Conservation (phyloP, 495 filamentous ascomycete genomes). For the Aspergillus panamensis region DNA sequence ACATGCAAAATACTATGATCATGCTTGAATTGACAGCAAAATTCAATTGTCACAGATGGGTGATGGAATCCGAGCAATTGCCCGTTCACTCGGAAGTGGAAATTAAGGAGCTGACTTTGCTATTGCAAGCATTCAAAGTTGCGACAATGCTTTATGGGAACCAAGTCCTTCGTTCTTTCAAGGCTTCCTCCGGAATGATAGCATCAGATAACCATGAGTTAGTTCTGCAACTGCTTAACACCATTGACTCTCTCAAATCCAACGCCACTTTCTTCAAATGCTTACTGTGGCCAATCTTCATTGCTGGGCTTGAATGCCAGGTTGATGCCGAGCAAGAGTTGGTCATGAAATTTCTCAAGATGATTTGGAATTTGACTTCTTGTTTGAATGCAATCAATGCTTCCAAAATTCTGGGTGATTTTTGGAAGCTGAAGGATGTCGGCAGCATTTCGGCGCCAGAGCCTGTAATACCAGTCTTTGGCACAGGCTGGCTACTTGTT, state of each 20-base stretch:
- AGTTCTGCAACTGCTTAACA: slow-evolving; percentile 32
- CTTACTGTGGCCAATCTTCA: slow-evolving; percentile 51
- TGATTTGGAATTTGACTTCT: slow-evolving; percentile 24
- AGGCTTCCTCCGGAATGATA: not conserved
- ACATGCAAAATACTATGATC: slow-evolving; percentile 4
- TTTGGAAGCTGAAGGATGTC: slow-evolving; percentile 25
- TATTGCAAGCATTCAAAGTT: slow-evolving; percentile 20
- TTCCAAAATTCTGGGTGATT: slow-evolving; percentile 26
- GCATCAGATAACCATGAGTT: slow-evolving; percentile 23
- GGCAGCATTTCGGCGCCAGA: not conserved
- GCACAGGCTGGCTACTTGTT: slow-evolving; percentile 15
- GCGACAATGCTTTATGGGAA: slow-evolving; percentile 20
- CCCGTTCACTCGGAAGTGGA: slow-evolving; percentile 6
- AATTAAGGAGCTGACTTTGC: slow-evolving; percentile 1
- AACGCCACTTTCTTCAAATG: slow-evolving; percentile 49
- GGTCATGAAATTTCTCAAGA: slow-evolving; percentile 17
- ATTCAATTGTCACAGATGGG: slow-evolving; percentile 24
- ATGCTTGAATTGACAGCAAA: slow-evolving; percentile 16
- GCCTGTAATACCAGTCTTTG: slow-evolving; percentile 8
- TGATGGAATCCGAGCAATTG: slow-evolving; percentile 28
- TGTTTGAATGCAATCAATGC: slow-evolving; percentile 35
- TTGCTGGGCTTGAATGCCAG: slow-evolving; percentile 43
- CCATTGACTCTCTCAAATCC: slow-evolving; percentile 39
- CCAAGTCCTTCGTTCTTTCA: slow-evolving; percentile 15
- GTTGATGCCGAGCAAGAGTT: slow-evolving; percentile 3